A percentile compares a stretch with the other conserved stretches of the same genome.
These are phyloP conservation scores for Yamadazyma tumulicola DNA, from an alignment of 805 yeast species.

Conservation along the genomic window DNA sequence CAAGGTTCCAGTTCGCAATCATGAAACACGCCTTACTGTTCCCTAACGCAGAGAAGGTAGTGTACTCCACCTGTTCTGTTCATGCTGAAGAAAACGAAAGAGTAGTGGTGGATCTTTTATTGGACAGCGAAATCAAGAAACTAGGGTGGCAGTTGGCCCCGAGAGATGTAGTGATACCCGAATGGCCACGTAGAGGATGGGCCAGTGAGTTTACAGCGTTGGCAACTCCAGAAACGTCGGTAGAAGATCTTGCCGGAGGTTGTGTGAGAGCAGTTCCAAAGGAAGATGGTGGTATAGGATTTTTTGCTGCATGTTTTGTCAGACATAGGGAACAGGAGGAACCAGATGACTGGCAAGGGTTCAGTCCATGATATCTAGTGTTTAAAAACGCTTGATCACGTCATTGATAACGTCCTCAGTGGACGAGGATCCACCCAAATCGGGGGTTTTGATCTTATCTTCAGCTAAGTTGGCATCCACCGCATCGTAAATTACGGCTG, in stretches of 20 bases:
- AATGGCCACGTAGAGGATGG: conserved; percentile 85
- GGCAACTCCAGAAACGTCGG: conserved; percentile 40
- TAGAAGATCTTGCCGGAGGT: conserved; percentile 62
- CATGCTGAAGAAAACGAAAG: conserved; percentile 93
- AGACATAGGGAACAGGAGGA: conserved; percentile 12
- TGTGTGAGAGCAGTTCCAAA: conserved; percentile 84
- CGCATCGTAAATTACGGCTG: conserved; percentile 88
- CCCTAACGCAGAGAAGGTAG: conserved; percentile 73
- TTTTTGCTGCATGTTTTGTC: conserved; percentile 91
- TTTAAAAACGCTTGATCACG: conserved; percentile 51
- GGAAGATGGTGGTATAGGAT: conserved; percentile 97
- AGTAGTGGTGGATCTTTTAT: conserved; percentile 76
- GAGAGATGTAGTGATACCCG: conserved; percentile 65
- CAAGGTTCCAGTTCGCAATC: conserved; percentile 84
- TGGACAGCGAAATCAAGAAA: conserved; percentile 58
- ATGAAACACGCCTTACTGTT: conserved; percentile 85
- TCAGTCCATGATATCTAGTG: conserved; percentile 7
- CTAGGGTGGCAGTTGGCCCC: conserved; percentile 74
- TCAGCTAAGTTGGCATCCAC: conserved; percentile 90
- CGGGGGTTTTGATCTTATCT: conserved; percentile 82
- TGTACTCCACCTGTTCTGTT: conserved; percentile 93
- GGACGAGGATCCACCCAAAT: conserved; percentile 85
- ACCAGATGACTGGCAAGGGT: conserved; percentile 17
- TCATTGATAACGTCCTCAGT: conserved; percentile 88
- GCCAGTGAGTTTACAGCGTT: conserved; percentile 57